These are phyloP conservation scores for Phytophthora citrophthora DNA, from an alignment of 352 stramenopile species.

Conservation along the genomic window DNA sequence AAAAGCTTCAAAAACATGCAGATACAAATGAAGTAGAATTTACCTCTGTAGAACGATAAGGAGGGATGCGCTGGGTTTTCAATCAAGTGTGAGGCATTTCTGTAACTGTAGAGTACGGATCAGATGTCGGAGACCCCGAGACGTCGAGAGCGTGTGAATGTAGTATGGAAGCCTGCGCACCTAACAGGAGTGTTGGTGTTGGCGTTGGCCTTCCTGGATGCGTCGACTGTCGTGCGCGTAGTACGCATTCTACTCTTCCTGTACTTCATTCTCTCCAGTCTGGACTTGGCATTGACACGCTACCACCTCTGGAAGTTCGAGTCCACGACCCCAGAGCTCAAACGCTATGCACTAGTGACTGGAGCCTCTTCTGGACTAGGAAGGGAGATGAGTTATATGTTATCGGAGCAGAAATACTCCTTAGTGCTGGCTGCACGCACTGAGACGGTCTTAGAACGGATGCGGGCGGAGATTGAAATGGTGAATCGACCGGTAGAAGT, in stretches of 20 bases:
- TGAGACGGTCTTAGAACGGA: constrained; percentile 66
- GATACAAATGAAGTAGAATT: too few species aligned
- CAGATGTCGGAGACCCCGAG: constrained; percentile 14
- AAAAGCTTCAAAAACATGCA: too few species aligned
- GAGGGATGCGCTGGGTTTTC: too few species aligned
- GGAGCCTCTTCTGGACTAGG: constrained; percentile 80
- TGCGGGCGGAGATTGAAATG: constrained; percentile 78
- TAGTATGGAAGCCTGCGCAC: constrained; percentile 53
- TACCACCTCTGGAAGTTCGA: constrained; percentile 76
- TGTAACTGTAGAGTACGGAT: neutral
- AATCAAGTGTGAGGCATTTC: constrained; percentile 9
- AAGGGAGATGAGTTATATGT: constrained; percentile 75
- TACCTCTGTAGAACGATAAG: too few species aligned
- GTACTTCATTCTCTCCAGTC: constrained; percentile 56
- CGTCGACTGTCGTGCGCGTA: constrained; percentile 36
- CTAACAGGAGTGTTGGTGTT: constrained; percentile 60
- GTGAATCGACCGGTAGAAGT: constrained; percentile 68
- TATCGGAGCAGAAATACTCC: constrained; percentile 84
- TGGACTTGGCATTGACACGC: constrained; percentile 63
- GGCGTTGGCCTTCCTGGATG: constrained; percentile 50
- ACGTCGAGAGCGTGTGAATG: constrained; percentile 40
- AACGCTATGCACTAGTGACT: constrained; percentile 74
- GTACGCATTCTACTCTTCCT: constrained; percentile 61
- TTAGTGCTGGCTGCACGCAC: constrained; percentile 72
- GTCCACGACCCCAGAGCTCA: constrained; percentile 50